Evolutionary conservation across 2,329 filamentous ascomycete species (phyloP), one percentile per base, ranked within the genome.

Genomic region (Emericellopsis cladophorae): DNA sequence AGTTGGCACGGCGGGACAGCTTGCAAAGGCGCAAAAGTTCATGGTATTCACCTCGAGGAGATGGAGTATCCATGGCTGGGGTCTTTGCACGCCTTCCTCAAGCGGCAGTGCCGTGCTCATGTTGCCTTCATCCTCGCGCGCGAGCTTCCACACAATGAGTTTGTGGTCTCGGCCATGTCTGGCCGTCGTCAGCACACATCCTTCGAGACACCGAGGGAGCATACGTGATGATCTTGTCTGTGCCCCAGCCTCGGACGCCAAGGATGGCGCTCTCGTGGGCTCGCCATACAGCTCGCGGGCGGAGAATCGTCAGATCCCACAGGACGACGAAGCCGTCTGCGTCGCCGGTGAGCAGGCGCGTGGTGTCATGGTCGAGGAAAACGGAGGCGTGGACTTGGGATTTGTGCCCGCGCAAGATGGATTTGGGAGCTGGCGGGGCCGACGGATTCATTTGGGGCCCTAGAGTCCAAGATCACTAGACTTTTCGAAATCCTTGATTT

Each of bases 141-240:
- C 62, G 12, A 95, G 56, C 52, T 84, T 81, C 92, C 92, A 98
- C 15, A 94, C 81, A 18, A 84, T 71, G 37, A 96, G 70, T 53
- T 80, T 84, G 56, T 92, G 83, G 56, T 98, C 92, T 56, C 92
- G 76, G 12, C 90, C 90, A 62, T 96, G 89, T 31, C 89, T 95
- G 43, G 14, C 14, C 5, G 34, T 16, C 18, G 40, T n/a, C 14
- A 26, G 22, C 9, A 9, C 22, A 5, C 6, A 5, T 40, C 26
- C 33, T 22, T 22, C 21, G 6, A 4, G 22, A n/a, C 15, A 11
- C n/a, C 11, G 14, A n/a, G 15, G 26, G 4, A 26, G 2, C 3
- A 7, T 7, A 74, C 84, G 88, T 94, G 59, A 95, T 83, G 43
- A 96, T 65, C 49, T 73, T 81, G 45, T 84, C 76, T n/a, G 60